Conservation (phyloP, 352 stramenopile genomes). For the Aphanomyces invadans region DNA sequence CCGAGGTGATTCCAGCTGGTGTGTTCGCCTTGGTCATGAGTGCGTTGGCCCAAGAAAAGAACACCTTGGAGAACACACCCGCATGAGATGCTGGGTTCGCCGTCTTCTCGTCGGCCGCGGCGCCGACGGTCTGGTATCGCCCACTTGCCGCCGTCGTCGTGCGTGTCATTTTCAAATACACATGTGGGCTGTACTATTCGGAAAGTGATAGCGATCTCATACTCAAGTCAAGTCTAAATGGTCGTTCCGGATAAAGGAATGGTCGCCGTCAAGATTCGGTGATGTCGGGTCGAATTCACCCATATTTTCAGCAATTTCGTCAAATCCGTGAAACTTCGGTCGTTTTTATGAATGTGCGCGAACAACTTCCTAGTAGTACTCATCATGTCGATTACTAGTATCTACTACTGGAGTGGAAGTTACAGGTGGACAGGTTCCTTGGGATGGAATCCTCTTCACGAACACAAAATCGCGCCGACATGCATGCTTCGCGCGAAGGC, state of each 20-base stretch:
- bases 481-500: too few species aligned
- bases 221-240: background rate
- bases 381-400: too few species aligned
- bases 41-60: conserved; percentile 19
- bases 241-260: background rate
- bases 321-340: too few species aligned
- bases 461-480: too few species aligned
- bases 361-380: too few species aligned
- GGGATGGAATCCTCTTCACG: too few species aligned
- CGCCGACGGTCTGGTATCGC: background rate
- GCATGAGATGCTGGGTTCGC: background rate
- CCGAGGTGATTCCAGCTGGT: background rate
- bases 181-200: background rate
- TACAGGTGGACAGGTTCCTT: too few species aligned
- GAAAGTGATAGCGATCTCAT: background rate
- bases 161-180: background rate
- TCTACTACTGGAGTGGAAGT: too few species aligned
- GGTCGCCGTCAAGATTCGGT: background rate
- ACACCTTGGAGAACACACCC: conserved; percentile 11
- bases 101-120: background rate
- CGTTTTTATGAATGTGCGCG: too few species aligned
- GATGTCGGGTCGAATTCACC: too few species aligned
- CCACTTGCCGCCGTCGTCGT: background rate
- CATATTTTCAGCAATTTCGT: background rate
- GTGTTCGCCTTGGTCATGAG: conserved; percentile 8